Evolutionary conservation across 2,329 filamentous ascomycete genomes (phyloP), one percentile per base, ranked within the genome.

Genomic region (Colletotrichum filicis): DNA sequence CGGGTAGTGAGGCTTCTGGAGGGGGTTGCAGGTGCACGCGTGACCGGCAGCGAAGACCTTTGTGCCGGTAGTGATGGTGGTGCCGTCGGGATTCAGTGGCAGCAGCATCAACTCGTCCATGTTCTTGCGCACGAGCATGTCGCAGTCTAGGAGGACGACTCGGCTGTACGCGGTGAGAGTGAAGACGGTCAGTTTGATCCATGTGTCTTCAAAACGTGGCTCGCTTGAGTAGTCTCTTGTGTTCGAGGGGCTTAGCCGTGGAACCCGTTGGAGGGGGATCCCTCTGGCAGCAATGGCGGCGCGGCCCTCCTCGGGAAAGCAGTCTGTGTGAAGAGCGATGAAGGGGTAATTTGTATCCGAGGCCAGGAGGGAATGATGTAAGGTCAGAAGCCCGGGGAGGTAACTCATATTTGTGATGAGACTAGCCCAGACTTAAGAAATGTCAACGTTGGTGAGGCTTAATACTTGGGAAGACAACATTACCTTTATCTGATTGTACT

Each of bases 111-210:
- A 16, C 42, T 46, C 42, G 42, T n/a, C 42, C 42, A 46, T 46
- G 42, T 46, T 46, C 16, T 46, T 46, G 42, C 42, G 42, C 16
- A 46, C 42, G 6, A 46, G 42, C 42, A 46, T 46, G 42, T 97
- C 95, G 79, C 92, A 93, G 83, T 97, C 95, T 64, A 97, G 87
- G 83, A 94, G 93, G 42, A 97, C 93, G 32, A 97, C 90, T 42
- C 94, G 90, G 28, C 92, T 88, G 83, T 95, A 97, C 80, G 95
- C 91, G 22, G 87, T 87, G 32, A 97, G 86, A 26, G 90, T 91
- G 80, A 97, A 97, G 5, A 93, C 91, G n/a, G 92, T 90, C 32
- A 97, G 89, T 84, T 97, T 97, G 82, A 89, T 93, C 94, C 95
- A 97, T 87, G 92, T 95, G 82, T 97, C 94, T 83, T 94, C 92